Conservation (phyloP, 2,329 filamentous ascomycete genomes). For the Neonectria neomacrospora region DNA sequence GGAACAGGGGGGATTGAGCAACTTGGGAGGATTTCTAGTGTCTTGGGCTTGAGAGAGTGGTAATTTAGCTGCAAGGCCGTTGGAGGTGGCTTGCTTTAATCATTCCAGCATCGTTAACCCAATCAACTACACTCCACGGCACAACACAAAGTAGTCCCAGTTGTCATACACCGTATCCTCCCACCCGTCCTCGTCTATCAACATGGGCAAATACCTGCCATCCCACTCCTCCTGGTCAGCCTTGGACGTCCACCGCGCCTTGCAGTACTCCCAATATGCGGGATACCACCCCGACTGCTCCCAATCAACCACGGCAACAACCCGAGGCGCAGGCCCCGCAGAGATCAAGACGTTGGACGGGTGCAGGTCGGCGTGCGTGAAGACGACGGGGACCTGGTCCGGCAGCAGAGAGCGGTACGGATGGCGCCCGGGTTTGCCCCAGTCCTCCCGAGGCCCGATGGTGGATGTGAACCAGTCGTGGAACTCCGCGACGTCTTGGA, state of each 20-base stretch:
- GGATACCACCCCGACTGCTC: constrained; percentile 49
- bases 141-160: constrained; percentile 1
- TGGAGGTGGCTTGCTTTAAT: background rate
- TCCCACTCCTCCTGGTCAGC: constrained; percentile 46
- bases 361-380: constrained; percentile 43
- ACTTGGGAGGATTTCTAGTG: constrained; percentile 18
- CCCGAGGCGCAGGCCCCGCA: constrained; percentile 25
- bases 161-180: constrained; percentile 35
- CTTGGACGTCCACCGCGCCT: constrained; percentile 37
- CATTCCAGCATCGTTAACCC: too few species aligned
- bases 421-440: background rate
- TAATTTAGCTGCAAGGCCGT: background rate
- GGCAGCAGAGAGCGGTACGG: background rate
- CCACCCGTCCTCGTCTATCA: constrained; percentile 46
- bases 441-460: background rate
- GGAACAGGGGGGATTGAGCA: constrained; percentile 24
- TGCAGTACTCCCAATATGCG: constrained; percentile 49
- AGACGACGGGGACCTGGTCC: constrained; percentile 36
- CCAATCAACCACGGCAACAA: constrained; percentile 45
- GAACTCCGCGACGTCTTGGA: constrained; percentile 42
- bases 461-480: constrained; percentile 34
- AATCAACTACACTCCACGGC: background rate
- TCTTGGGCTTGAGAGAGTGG: too few species aligned
- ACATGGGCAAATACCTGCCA: constrained; percentile 44
- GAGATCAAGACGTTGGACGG: constrained; percentile 43